Evolutionary conservation across 1,284 basidiomycete species (phyloP).

Genomic region (Boletus holoroseus): DNA sequence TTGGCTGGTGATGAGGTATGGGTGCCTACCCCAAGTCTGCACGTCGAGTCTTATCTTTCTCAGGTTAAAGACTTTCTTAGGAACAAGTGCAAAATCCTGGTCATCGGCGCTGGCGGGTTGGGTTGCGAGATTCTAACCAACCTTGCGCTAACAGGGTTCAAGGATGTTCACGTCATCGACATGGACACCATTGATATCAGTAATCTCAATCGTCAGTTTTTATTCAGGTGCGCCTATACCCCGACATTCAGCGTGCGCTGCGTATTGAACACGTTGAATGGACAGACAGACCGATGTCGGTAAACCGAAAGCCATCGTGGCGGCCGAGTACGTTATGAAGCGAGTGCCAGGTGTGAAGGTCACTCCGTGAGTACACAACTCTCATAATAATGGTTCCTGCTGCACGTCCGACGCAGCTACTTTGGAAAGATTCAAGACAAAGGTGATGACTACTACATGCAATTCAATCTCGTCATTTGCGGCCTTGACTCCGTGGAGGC

Average conservation of each 20-base stretch:
- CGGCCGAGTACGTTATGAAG: slow-evolving; percentile 93
- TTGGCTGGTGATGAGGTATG: slow-evolving; percentile 66
- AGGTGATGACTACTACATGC: slow-evolving; percentile 91
- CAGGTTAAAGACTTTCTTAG: slow-evolving; percentile 87
- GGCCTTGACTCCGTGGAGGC: slow-evolving; percentile 98
- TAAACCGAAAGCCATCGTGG: slow-evolving; percentile 87
- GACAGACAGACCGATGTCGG: slow-evolving; percentile 86
- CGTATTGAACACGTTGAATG: background rate
- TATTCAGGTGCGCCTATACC: slow-evolving; percentile 76
- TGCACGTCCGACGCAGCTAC: slow-evolving; percentile 52
- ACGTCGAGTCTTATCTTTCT: slow-evolving; percentile 2
- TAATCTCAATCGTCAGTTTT: slow-evolving; percentile 96
- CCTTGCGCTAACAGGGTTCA: slow-evolving; percentile 91
- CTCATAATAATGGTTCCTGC: background rate
- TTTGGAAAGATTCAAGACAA: slow-evolving; percentile 99
- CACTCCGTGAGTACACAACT: slow-evolving; percentile 65
- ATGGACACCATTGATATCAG: slow-evolving; percentile 99
- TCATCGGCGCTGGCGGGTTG: slow-evolving; percentile 93
- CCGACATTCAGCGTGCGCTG: background rate
- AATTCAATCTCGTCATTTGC: slow-evolving; percentile 95
- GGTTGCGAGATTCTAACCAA: slow-evolving; percentile 95
- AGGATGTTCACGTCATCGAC: slow-evolving; percentile 98
- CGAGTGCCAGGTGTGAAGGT: slow-evolving; percentile 92
- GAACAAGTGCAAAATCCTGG: slow-evolving; percentile 84
- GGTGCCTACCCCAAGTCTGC: slow-evolving; percentile 11